Conservation (phyloP, 75 land plant species). For the Picea glauca region DNA sequence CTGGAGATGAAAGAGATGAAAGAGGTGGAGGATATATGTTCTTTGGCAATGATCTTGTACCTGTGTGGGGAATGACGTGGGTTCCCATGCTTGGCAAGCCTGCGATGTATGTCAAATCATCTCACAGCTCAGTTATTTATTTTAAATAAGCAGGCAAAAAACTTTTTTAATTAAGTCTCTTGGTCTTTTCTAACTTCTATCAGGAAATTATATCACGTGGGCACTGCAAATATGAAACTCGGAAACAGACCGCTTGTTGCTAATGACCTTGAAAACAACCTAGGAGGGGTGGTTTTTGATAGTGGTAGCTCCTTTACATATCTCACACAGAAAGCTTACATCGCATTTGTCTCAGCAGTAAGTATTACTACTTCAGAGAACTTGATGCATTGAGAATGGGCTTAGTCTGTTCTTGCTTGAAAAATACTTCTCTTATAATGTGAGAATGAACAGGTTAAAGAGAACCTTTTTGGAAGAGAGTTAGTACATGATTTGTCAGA, state of each 20-base stretch:
- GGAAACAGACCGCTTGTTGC: conserved; percentile 29
- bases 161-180: not conserved
- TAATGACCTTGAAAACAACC: not conserved
- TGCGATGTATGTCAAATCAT: conserved; percentile 23
- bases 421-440: not conserved
- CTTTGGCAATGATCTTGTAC: conserved; percentile 73
- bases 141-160: not conserved
- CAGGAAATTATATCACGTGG: conserved; percentile 48
- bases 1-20: conserved; percentile 32
- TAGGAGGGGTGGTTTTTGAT: conserved; percentile 48
- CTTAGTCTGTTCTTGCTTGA: not conserved
- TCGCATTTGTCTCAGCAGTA: conserved; percentile 38
- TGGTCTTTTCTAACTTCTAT: not conserved
- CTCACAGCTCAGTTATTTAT: not conserved
- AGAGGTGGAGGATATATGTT: conserved; percentile 64
- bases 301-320: conserved; percentile 82
- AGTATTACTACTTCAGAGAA: conserved; percentile 13
- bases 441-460: conserved; percentile 40
- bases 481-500: conserved; percentile 48
- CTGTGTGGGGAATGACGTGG: conserved; percentile 71
- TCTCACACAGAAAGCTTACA: conserved; percentile 47
- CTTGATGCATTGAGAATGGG: not conserved
- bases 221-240: conserved; percentile 35
- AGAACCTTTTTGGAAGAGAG: conserved; percentile 12
- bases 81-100: conserved; percentile 46